Evolutionary conservation across 75 land plant genomes (phyloP).

Genomic region (Cryptomeria japonica): DNA sequence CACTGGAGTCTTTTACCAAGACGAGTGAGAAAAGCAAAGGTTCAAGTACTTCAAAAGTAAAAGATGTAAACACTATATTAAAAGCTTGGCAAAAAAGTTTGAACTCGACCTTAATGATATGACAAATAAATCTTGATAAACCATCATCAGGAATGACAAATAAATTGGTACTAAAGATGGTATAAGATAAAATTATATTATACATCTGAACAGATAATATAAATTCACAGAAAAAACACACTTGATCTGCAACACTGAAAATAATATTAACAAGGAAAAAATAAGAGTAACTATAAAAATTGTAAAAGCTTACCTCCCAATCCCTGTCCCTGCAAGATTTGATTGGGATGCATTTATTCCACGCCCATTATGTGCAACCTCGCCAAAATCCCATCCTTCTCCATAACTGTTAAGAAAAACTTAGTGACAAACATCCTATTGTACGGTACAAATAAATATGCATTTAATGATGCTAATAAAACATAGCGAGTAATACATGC

Average conservation of each 20-base stretch:
- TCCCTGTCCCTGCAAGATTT: constrained; percentile 87
- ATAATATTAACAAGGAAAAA: not conserved
- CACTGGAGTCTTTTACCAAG: not conserved
- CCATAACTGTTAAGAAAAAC: constrained; percentile 61
- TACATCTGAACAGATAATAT: not conserved
- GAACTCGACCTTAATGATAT: too few relatives aligned
- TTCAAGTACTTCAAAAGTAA: not conserved
- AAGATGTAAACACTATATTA: not conserved
- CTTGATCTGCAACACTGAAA: not conserved
- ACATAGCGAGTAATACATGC: not conserved
- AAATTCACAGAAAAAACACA: not conserved
- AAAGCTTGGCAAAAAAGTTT: too few relatives aligned
- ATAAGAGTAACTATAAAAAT: not conserved
- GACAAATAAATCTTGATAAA: too few relatives aligned
- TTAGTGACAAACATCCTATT: not conserved
- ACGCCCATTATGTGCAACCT: constrained; percentile 85
- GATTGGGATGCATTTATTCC: constrained; percentile 89
- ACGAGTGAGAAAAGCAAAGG: not conserved
- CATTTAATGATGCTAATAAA: not conserved
- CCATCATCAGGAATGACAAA: not conserved
- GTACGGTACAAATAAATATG: not conserved
- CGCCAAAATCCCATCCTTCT: constrained; percentile 99
- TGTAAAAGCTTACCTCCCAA: constrained; percentile 69
- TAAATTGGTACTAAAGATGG: not conserved
- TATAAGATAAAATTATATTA: not conserved